Base-by-base conservation (phyloP, 192 early-diverging fungal genomes). In the Backusella liffmaniae region DNA sequence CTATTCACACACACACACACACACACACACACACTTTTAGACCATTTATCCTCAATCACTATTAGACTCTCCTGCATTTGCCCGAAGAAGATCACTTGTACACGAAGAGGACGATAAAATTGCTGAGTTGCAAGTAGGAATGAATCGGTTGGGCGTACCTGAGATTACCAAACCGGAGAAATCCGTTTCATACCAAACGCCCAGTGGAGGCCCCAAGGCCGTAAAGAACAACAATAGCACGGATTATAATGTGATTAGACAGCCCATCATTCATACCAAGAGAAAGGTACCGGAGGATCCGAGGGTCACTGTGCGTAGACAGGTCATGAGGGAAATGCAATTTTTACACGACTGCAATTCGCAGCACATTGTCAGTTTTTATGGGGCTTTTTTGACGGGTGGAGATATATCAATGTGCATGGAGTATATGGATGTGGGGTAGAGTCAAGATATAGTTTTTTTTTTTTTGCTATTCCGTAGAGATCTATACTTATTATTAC, bases 351-450 rank as follows among this genome's bases (percentile, higher is more conserved):
- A 96, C 75, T 99, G 97, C 84, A 94, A 94, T 77, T 95, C 94
- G 39, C 91, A 92, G 73, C 94, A 98, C 78, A 99, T 99, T 77
- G 96, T 99, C 36, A 92, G 93, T 37, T 99, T 96, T 80, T 99
- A 97, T 78, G 98, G 98, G 41, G 96, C 98, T 15, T 99, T 95
- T 77, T 86, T 92, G 73, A 91, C 88, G 72, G 88, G 87, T 41
- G 91, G 90, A 42, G 93, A 93, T 79, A 91, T 99, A 73, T 94
- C 91, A 26, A 94, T 98, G 76, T 98, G 96, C 84, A 94, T 99
- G 94, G 98, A 99, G 86, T 98, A 91, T 81, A 98, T 99, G 96
- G 94, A 97, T 80, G 86, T 94, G 34, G 92, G 95, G 85, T 91
- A 88, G 37, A 2, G 37, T 39, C 37, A 39, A 80, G 26, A 15